Percentiles rank a stretch among this genome's conserved stretches.
Evolutionary conservation across 2,329 filamentous ascomycete species (phyloP).

Genomic region (Diaporthe vaccinii): DNA sequence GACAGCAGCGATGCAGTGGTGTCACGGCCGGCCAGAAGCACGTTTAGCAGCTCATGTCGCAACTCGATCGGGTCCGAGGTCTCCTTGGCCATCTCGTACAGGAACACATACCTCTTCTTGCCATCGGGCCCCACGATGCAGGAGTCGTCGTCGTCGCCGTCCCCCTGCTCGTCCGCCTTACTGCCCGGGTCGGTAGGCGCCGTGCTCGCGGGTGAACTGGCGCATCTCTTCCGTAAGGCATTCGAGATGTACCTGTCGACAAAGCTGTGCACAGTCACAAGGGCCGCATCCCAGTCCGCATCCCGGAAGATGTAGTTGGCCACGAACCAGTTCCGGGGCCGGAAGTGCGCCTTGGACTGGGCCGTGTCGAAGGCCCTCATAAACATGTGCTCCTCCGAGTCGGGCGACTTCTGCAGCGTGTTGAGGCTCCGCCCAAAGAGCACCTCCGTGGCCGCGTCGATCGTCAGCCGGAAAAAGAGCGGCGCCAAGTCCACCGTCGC

Average conservation of each 20-base stretch:
- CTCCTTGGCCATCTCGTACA: slow-evolving; percentile 45
- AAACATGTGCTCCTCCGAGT: slow-evolving; percentile 26
- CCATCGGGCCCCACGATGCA: slow-evolving; percentile 16
- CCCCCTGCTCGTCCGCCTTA: not conserved
- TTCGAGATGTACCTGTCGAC: slow-evolving; percentile 27
- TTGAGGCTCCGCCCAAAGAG: slow-evolving; percentile 30
- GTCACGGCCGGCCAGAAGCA: slow-evolving; percentile 51
- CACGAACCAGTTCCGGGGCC: slow-evolving; percentile 24
- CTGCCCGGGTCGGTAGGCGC: slow-evolving; percentile 8
- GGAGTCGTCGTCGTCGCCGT: not conserved
- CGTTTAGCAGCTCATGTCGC: slow-evolving; percentile 46
- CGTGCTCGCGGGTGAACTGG: slow-evolving; percentile 21
- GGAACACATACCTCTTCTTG: slow-evolving; percentile 32
- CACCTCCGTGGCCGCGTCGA: slow-evolving; percentile 16
- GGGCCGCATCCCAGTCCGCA: slow-evolving; percentile 22
- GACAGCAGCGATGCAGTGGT: slow-evolving; percentile 50
- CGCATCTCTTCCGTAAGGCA: slow-evolving; percentile 23
- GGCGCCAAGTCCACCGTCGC: slow-evolving; percentile 31
- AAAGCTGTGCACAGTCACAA: slow-evolving; percentile 30
- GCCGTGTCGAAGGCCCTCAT: slow-evolving; percentile 22
- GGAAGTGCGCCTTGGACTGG: slow-evolving; percentile 22
- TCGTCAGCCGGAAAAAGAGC: slow-evolving; percentile 24
- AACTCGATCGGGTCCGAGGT: slow-evolving; percentile 47
- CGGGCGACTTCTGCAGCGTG: slow-evolving; percentile 18
- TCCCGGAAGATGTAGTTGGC: slow-evolving; percentile 28